phyloP scores from a whole-genome alignment of 352 stramenopile species.

The Pythium graminicola region DNA sequence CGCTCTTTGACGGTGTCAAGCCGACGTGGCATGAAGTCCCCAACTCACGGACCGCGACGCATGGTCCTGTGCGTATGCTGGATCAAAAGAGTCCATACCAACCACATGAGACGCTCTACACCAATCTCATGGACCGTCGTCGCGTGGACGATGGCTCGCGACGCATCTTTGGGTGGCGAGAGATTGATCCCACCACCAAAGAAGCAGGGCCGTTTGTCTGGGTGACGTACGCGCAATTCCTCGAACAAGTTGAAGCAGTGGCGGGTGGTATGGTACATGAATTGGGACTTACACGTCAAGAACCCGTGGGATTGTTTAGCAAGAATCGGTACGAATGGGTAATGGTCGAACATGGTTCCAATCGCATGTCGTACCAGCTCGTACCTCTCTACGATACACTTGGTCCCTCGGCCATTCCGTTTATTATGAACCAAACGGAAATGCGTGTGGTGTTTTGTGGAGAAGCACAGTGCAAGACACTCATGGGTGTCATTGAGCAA shows the following conservation, averaged over 20 bases:
- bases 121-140: slow-evolving; percentile 35
- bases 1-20: slow-evolving; percentile 15
- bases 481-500: slow-evolving; percentile 41
- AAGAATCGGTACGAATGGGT: slow-evolving; percentile 73
- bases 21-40: slow-evolving; percentile 20
- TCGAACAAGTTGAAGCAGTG: slow-evolving; percentile 37
- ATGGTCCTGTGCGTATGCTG: slow-evolving; percentile 17
- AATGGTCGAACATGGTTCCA: slow-evolving; percentile 51
- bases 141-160: slow-evolving; percentile 44
- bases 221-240: slow-evolving; percentile 54
- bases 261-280: slow-evolving; percentile 33
- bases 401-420: slow-evolving; percentile 53
- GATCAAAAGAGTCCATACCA: slow-evolving; percentile 29
- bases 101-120: slow-evolving; percentile 44
- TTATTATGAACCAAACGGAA: slow-evolving; percentile 73
- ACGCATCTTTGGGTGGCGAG: slow-evolving; percentile 50
- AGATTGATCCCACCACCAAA: slow-evolving; percentile 30
- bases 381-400: slow-evolving; percentile 83
- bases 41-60: slow-evolving; percentile 12
- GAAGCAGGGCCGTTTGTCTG: slow-evolving; percentile 42
- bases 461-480: slow-evolving; percentile 43
- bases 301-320: slow-evolving; percentile 60
- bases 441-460: slow-evolving; percentile 66
- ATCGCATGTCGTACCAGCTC: slow-evolving; percentile 61
- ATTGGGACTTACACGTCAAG: slow-evolving; percentile 32